A percentile compares a stretch with the other conserved stretches of the same genome.
phyloP scores from a whole-genome alignment of 1,139 yeast genomes.

The Scheffersomyces titani region DNA sequence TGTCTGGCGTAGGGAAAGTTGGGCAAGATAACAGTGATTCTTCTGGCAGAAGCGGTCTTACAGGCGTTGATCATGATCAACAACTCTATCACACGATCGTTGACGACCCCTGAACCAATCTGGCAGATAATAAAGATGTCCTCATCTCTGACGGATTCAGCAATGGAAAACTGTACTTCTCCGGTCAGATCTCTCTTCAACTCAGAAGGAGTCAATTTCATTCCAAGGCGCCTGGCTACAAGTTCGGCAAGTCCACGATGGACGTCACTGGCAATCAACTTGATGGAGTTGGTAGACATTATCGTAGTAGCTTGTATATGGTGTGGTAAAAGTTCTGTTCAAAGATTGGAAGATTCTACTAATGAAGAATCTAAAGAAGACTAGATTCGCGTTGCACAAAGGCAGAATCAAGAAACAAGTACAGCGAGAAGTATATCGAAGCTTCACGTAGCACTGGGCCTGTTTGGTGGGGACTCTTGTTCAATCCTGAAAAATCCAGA shows the following conservation, averaged over 20 bases:
- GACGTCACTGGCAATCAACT: conserved; percentile 85
- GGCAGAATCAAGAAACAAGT: not conserved
- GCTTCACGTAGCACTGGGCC: not conserved
- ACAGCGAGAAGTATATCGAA: not conserved
- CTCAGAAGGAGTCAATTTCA: conserved; percentile 58
- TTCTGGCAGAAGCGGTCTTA: conserved; percentile 90
- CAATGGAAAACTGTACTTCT: conserved; percentile 54
- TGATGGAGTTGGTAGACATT: conserved; percentile 64
- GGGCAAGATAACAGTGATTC: conserved; percentile 94
- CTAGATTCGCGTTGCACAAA: not conserved
- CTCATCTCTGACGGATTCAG: conserved; percentile 95
- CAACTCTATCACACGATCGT: conserved; percentile 84
- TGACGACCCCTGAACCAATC: conserved; percentile 89
- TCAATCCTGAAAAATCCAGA: not conserved
- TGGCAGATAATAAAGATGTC: conserved; percentile 85
- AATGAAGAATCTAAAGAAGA: not conserved
- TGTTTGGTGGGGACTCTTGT: not conserved
- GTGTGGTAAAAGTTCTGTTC: not conserved
- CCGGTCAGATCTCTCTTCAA: conserved; percentile 71
- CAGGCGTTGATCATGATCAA: conserved; percentile 94
- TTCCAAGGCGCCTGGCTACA: conserved; percentile 66
- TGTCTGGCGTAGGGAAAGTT: conserved; percentile 97
- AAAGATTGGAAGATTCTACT: not conserved
- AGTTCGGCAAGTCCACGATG: conserved; percentile 84
- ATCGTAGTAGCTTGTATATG: not conserved